Percentiles rank a stretch among this genome's conserved stretches.
Evolutionary conservation across 1,284 basidiomycete species (phyloP).

Genomic region (Papiliotrema nemorosa): DNA sequence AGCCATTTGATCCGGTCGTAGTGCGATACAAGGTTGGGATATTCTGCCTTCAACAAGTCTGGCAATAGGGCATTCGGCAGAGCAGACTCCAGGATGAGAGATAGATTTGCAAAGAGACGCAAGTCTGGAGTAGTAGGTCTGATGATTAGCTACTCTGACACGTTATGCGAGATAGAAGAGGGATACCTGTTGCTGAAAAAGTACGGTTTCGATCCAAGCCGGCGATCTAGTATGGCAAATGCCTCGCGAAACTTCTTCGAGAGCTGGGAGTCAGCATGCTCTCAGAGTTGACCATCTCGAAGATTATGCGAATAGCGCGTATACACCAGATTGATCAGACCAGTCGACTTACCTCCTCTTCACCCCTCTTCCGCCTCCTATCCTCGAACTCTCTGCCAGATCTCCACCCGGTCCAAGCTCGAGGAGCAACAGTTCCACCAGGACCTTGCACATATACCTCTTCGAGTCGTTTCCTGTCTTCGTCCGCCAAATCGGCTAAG

Average conservation of each 20-base stretch:
- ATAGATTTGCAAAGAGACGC: constrained; percentile 44
- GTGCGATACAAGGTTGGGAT: constrained; percentile 35
- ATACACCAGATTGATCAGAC: not conserved
- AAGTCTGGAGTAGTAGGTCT: constrained; percentile 45
- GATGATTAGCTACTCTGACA: not conserved
- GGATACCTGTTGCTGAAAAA: constrained; percentile 34
- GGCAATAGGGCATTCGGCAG: constrained; percentile 45
- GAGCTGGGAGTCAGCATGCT: constrained; percentile 17
- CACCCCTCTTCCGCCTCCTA: constrained; percentile 32
- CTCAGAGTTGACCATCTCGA: not conserved
- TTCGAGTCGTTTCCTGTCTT: constrained; percentile 28
- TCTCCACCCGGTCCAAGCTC: constrained; percentile 36
- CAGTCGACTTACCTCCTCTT: constrained; percentile 29
- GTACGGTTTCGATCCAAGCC: constrained; percentile 21
- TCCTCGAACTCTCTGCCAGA: constrained; percentile 31
- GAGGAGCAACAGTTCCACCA: constrained; percentile 34
- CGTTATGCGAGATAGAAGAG: not conserved
- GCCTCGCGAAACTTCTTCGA: constrained; percentile 18
- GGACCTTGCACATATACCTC: constrained; percentile 35
- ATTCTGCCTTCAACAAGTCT: constrained; percentile 33
- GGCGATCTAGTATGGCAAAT: constrained; percentile 32
- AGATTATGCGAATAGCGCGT: not conserved
- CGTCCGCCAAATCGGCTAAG: constrained; percentile 28
- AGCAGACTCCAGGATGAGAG: constrained; percentile 40
- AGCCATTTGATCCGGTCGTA: constrained; percentile 27